Conservation (phyloP, 2,329 filamentous ascomycete genomes). For the Xenosphaeropsis pyriputrescens region DNA sequence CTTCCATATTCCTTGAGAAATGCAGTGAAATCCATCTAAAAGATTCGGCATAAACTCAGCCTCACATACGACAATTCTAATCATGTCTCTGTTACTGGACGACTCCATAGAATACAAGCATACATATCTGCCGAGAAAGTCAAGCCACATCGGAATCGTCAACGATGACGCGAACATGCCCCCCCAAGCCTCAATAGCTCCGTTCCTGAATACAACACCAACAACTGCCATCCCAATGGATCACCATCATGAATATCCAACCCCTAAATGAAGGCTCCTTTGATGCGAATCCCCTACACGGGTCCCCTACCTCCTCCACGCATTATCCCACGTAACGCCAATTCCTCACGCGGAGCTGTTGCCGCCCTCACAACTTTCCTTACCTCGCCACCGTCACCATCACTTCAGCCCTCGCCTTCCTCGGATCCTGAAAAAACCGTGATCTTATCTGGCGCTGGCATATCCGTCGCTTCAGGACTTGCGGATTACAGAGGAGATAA, state of each 20-base stretch:
- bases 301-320: slow-evolving; percentile 62
- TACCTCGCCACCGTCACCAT: slow-evolving; percentile 35
- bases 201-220: no score
- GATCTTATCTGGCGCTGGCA: slow-evolving; percentile 69
- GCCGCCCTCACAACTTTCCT: slow-evolving; percentile 68
- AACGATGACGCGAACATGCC: no score
- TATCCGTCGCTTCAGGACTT: slow-evolving; percentile 84
- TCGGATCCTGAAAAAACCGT: slow-evolving; percentile 32
- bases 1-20: no score
- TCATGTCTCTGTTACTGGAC: no score
- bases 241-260: background rate
- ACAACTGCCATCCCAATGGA: no score
- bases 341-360: slow-evolving; percentile 57
- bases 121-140: no score
- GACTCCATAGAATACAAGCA: no score
- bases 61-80: no score
- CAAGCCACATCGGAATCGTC: no score
- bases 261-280: slow-evolving; percentile 45
- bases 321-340: slow-evolving; percentile 60
- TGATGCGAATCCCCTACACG: slow-evolving; percentile 86
- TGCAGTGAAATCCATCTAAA: no score
- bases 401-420: slow-evolving; percentile 24
- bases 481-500: slow-evolving; percentile 84
- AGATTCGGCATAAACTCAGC: no score
- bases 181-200: no score